These are phyloP conservation scores for Cercospora canescens DNA, from an alignment of 2,329 filamentous ascomycete species.

Conservation along the genomic window DNA sequence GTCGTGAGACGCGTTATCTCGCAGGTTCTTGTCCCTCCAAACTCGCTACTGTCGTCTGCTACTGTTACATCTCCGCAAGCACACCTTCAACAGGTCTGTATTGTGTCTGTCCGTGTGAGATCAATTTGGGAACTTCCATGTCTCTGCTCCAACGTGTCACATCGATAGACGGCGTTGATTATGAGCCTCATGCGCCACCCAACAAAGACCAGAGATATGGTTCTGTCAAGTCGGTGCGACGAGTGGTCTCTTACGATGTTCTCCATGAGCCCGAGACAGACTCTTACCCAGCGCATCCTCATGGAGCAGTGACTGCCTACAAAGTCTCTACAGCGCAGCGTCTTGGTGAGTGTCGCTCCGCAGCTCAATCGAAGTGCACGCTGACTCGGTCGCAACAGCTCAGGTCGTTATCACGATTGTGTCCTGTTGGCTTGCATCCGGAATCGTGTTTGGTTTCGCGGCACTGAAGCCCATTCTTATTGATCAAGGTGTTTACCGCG, in stretches of 20 bases:
- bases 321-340: constrained; percentile 45
- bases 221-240: constrained; percentile 35
- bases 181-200: constrained; percentile 35
- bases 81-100: constrained; percentile 7
- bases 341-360: constrained; percentile 28
- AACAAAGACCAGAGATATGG: constrained; percentile 22
- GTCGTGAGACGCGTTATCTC: not conserved
- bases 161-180: constrained; percentile 50
- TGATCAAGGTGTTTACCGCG: constrained; percentile 67
- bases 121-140: constrained; percentile 36
- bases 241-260: constrained; percentile 51
- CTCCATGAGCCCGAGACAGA: constrained; percentile 42
- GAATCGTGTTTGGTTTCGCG: constrained; percentile 80
- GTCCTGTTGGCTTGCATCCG: constrained; percentile 75
- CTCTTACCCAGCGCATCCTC: constrained; percentile 40
- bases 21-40: not conserved
- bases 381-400: constrained; percentile 46
- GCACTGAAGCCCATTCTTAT: constrained; percentile 80
- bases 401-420: constrained; percentile 69
- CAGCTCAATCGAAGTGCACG: not conserved
- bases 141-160: constrained; percentile 55
- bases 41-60: not conserved
- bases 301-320: constrained; percentile 49
- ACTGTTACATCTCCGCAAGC: not conserved
- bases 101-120: not conserved